Percentiles rank a stretch among this genome's conserved stretches.
These are phyloP conservation scores for Aspergillus cavernicola DNA, from an alignment of 495 filamentous ascomycete species.

Conservation along the genomic window DNA sequence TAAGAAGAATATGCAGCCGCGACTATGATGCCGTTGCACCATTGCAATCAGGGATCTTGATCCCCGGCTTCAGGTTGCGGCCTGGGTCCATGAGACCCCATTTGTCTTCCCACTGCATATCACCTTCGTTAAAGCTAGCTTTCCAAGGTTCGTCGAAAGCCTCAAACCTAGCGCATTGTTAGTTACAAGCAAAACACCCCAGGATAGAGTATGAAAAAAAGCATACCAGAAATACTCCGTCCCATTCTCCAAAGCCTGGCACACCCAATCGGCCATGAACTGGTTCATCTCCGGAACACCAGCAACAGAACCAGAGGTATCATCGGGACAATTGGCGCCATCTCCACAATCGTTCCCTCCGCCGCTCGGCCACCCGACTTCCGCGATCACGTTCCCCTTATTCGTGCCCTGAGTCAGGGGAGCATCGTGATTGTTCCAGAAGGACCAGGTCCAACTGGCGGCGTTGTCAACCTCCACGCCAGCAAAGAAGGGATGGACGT, in stretches of 20 bases:
- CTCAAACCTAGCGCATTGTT: constrained; percentile 61
- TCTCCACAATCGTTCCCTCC: constrained; percentile 78
- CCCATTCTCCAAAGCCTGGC: constrained; percentile 68
- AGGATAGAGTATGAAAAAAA: background rate
- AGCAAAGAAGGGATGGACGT: constrained; percentile 95
- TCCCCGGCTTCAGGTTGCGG: constrained; percentile 76
- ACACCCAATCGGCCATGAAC: constrained; percentile 85
- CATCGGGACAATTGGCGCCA: constrained; percentile 48
- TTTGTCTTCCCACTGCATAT: constrained; percentile 87
- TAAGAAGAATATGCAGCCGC: background rate
- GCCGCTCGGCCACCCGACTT: constrained; percentile 87
- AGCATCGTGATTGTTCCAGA: constrained; percentile 69
- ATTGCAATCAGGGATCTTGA: constrained; percentile 85
- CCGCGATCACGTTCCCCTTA: constrained; percentile 70
- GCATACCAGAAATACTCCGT: constrained; percentile 91
- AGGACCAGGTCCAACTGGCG: constrained; percentile 77
- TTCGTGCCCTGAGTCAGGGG: constrained; percentile 51
- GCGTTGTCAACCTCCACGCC: constrained; percentile 67
- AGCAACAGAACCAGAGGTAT: constrained; percentile 61
- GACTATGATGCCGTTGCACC: constrained; percentile 59
- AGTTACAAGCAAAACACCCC: background rate
- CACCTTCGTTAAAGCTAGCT: constrained; percentile 59
- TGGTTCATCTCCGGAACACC: constrained; percentile 80
- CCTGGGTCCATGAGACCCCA: constrained; percentile 92
- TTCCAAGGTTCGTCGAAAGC: constrained; percentile 98